Conservation (phyloP, 1,139 yeast species). For the Taiozyma sp. region DNA sequence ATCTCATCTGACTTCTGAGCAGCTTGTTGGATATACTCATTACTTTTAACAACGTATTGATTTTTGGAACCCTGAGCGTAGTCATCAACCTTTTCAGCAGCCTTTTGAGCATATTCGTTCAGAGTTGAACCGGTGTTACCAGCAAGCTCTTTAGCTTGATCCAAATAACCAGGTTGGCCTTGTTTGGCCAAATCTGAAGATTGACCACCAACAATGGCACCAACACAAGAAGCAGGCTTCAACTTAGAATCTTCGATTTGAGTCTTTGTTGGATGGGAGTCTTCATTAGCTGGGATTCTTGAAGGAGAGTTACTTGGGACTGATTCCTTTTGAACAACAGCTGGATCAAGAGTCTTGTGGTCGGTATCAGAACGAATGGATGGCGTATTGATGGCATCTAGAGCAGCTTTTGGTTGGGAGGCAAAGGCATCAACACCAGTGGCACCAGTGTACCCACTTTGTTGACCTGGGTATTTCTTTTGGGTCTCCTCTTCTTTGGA, state of each 20-base stretch:
- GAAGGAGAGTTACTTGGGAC: background rate
- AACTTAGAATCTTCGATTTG: background rate
- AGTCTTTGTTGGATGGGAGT: background rate
- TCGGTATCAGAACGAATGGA: background rate
- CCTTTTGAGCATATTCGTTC: slow-evolving; percentile 13
- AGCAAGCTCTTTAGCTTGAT: background rate
- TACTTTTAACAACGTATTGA: background rate
- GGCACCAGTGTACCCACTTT: slow-evolving; percentile 11
- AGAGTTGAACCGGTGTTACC: background rate
- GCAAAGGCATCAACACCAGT: slow-evolving; percentile 5
- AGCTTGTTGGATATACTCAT: slow-evolving; percentile 1
- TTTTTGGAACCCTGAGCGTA: background rate
- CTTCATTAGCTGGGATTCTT: background rate
- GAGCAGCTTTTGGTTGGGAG: slow-evolving; percentile 8
- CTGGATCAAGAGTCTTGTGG: background rate
- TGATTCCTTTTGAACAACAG: background rate
- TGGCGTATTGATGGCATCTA: slow-evolving; percentile 3
- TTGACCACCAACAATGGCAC: background rate
- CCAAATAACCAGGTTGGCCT: background rate
- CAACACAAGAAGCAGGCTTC: background rate
- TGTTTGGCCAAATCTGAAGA: background rate
- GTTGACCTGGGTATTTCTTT: background rate
- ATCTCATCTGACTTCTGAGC: background rate
- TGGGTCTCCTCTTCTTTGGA: background rate
- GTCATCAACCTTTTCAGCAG: slow-evolving; percentile 9